Evolutionary conservation across 2,329 filamentous ascomycete species (phyloP), one percentile per base, ranked within the genome.

Genomic region (Xylaria arbuscula): DNA sequence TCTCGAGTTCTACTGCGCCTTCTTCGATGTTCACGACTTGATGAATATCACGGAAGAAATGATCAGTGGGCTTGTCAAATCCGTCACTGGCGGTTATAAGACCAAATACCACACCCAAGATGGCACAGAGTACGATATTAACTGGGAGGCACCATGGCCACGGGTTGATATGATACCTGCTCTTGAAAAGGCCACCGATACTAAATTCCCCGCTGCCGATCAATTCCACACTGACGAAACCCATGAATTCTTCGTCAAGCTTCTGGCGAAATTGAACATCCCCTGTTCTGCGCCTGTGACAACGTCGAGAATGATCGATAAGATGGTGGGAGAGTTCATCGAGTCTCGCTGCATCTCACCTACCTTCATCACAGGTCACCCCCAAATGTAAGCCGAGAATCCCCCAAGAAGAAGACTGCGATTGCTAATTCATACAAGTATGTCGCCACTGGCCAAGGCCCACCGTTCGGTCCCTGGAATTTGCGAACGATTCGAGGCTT

Each of bases 371-470:
- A 91, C 86, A 7, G 92, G 92, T n/a, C 93, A 97, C 81, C 90
- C 83, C 66, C 82, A 83, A 79, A 77, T 79, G 70, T 72, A 68
- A 38, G 68, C 59, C 4, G 1, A 32, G 10, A 56, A 5, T 13
- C 36, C 3, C 3, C 17, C 1, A 0, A 42, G 45, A 45, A 32
- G 7, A 9, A 45, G 22, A n/a, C 15, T 45, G 13, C 6, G 8
- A 32, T 57, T 8, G 38, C 38, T 57, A 34, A 57, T 13, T 11
- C 15, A 32, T 17, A 53, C 19, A 28, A 72, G 70, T 19, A 97
- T 98, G 95, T 96, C 93, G 17, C 96, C 96, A 9, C 87, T 99
- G 19, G 96, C 96, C 85, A 99, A 99, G 87, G 94, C 94, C 81
- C 93, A 98, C 82, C 92, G 96, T 73, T 83, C 86, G 55, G 88